A percentile compares a stretch with the other conserved stretches of the same genome.
These are phyloP conservation scores for Candida broadrunensis DNA, from an alignment of 805 yeast species.

Conservation along the genomic window DNA sequence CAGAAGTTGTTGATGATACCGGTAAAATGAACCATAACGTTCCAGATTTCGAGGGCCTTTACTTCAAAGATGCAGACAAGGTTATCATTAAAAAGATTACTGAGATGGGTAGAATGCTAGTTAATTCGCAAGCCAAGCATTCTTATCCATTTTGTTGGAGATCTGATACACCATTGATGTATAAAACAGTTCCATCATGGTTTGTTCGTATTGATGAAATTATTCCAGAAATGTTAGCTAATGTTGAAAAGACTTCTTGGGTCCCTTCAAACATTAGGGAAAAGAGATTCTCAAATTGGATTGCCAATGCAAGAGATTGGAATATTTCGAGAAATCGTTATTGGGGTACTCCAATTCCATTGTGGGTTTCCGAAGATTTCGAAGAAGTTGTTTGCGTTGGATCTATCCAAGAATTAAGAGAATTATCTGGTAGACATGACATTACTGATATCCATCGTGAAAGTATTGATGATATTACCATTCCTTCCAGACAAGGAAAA, in stretches of 20 bases:
- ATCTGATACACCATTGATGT: constrained; percentile 95
- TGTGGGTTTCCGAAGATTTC: constrained; percentile 94
- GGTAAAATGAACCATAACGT: constrained; percentile 83
- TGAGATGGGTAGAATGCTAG: constrained; percentile 69
- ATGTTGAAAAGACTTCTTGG: constrained; percentile 88
- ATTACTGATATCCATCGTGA: constrained; percentile 95
- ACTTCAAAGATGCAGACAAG: constrained; percentile 95
- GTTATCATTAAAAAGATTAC: constrained; percentile 82
- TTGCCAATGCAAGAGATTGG: constrained; percentile 99
- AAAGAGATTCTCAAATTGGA: constrained; percentile 96
- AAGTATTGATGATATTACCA: constrained; percentile 83
- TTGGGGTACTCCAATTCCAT: constrained; percentile 99
- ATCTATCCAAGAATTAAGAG: constrained; percentile 79
- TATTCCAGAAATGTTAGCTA: constrained; percentile 84
- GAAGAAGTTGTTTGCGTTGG: constrained; percentile 94
- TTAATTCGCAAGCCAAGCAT: constrained; percentile 83
- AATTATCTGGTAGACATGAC: constrained; percentile 75
- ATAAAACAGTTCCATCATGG: constrained; percentile 98
- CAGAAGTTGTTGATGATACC: constrained; percentile 92
- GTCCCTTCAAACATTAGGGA: constrained; percentile 89
- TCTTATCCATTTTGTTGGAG: constrained; percentile 99
- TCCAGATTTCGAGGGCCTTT: constrained; percentile 70
- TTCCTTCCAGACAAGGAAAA: constrained; percentile 88
- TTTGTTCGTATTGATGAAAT: constrained; percentile 86
- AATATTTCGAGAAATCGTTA: constrained; percentile 96